Percentiles rank a stretch among this genome's conserved stretches.
phyloP scores from a whole-genome alignment of 225 moss, liverwort and hornwort species.

The Antitrichia curtipendula region DNA sequence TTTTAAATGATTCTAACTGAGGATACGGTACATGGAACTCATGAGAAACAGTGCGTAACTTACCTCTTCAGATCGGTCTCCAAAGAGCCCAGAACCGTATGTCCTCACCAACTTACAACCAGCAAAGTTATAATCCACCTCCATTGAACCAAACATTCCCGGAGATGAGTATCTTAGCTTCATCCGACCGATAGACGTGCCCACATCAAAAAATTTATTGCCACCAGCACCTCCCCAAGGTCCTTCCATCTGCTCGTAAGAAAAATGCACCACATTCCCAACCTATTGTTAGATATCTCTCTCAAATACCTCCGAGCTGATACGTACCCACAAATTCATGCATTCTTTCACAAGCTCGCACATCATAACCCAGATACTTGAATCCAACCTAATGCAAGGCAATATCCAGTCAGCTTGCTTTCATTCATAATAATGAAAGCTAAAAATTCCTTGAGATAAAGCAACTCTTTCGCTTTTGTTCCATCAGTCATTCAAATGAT shows the following conservation, averaged over 20 bases:
- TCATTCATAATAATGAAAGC: not conserved
- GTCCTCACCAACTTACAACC: rapidly evolving
- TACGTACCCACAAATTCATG: not conserved
- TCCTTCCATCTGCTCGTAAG: not conserved
- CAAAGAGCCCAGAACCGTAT: rapidly evolving
- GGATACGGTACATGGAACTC: not conserved
- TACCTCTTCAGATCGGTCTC: not conserved
- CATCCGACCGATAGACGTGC: not conserved
- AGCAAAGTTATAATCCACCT: not conserved
- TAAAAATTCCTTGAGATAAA: too few relatives aligned
- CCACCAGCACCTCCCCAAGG: not conserved
- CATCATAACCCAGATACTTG: not conserved
- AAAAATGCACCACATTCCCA: not conserved
- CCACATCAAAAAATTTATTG: rapidly evolving
- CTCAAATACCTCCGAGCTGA: not conserved
- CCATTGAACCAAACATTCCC: not conserved
- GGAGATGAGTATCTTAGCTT: not conserved
- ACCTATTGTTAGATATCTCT: too few relatives aligned
- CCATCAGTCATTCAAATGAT: not conserved
- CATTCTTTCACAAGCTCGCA: not conserved
- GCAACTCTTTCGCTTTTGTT: not conserved
- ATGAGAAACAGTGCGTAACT: not conserved
- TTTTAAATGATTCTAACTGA: not conserved
- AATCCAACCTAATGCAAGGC: not conserved
- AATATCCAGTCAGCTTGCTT: not conserved